Evolutionary conservation across 805 yeast species (phyloP).

Genomic region (Saccharomyces jurei): DNA sequence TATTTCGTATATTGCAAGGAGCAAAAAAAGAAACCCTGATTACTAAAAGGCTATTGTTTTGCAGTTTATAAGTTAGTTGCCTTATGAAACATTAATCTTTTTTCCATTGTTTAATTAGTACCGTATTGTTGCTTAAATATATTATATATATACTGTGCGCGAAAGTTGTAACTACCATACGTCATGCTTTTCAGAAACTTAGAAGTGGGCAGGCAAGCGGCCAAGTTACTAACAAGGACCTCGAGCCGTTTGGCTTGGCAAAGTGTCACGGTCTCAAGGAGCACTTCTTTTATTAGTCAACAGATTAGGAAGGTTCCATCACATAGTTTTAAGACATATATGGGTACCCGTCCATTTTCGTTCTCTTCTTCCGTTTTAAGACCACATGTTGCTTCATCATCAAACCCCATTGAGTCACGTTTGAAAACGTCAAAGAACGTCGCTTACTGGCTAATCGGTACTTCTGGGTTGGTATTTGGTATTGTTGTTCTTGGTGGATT

Average conservation of each 20-base stretch:
- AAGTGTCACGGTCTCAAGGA: neutral
- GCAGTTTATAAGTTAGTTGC: neutral
- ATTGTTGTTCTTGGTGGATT: slow-evolving; percentile 95
- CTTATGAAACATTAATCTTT: neutral
- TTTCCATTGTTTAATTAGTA: neutral
- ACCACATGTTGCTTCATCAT: neutral
- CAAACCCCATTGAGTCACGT: slow-evolving; percentile 31
- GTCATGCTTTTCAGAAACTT: neutral
- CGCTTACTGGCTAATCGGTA: slow-evolving; percentile 83
- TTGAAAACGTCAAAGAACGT: slow-evolving; percentile 43
- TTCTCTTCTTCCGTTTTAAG: neutral
- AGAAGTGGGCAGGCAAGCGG: neutral
- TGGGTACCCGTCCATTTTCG: neutral
- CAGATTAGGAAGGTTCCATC: neutral
- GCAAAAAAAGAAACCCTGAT: neutral
- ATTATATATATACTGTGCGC: neutral
- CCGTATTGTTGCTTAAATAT: neutral
- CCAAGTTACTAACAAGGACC: neutral
- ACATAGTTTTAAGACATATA: neutral
- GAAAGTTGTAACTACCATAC: neutral
- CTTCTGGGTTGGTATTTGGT: slow-evolving; percentile 84
- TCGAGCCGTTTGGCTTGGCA: neutral
- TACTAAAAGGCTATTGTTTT: neutral
- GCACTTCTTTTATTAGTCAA: neutral
- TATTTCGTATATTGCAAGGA: neutral